Conservation (phyloP, 768 basidiomycete genomes). For the Tricholoma matsutake region DNA sequence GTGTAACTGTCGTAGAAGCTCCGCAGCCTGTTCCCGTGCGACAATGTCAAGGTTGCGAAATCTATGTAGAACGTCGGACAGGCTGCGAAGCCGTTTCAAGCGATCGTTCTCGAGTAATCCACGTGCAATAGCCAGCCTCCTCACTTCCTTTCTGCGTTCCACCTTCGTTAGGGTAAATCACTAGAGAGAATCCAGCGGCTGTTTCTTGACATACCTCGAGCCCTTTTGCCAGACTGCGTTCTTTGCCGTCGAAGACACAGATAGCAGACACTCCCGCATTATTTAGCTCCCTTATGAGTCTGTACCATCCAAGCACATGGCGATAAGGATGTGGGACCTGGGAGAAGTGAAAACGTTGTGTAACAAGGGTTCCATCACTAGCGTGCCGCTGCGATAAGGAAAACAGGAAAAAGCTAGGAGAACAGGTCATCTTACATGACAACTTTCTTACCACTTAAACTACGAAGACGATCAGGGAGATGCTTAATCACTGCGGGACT, state of each 20-base stretch:
- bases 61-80: constrained; percentile 37
- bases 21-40: constrained; percentile 24
- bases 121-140: constrained; percentile 46
- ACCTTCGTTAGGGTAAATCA: constrained; percentile 33
- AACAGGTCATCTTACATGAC: constrained; percentile 57
- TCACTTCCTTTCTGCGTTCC: constrained; percentile 51
- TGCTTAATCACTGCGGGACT: constrained; percentile 66
- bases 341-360: constrained; percentile 77
- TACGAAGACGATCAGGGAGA: constrained; percentile 61
- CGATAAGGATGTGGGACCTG: constrained; percentile 59
- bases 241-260: constrained; percentile 79
- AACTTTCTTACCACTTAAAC: constrained; percentile 62
- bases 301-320: constrained; percentile 80
- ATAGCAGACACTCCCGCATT: constrained; percentile 55
- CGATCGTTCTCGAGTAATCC: constrained; percentile 58
- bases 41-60: constrained; percentile 32
- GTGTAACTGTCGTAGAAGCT: constrained; percentile 9
- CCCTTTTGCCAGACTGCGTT: constrained; percentile 64
- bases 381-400: constrained; percentile 7
- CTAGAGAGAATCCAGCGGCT: not conserved
- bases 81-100: constrained; percentile 46
- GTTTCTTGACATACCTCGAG: constrained; percentile 50
- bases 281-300: constrained; percentile 59
- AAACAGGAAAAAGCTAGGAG: constrained; percentile 5
- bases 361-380: constrained; percentile 86